phyloP scores from a whole-genome alignment of 306 rosid genomes.

The Carpinus viminea region DNA sequence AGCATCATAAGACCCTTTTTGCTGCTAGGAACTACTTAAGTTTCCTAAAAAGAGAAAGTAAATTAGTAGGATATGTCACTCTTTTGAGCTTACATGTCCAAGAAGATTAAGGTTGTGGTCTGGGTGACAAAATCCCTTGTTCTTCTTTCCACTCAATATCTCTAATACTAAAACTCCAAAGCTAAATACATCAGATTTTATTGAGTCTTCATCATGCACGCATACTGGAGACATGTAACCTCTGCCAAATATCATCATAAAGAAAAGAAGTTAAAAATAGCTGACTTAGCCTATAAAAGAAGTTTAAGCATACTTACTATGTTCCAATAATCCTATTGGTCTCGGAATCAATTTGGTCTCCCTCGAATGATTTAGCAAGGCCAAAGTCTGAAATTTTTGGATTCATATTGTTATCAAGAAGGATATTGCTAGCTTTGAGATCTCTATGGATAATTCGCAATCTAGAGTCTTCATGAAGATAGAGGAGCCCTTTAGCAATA shows the following conservation, averaged over 20 bases:
- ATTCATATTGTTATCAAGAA: constrained; percentile 50
- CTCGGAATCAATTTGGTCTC: constrained; percentile 41
- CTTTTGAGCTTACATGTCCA: constrained; percentile 39
- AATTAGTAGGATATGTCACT: not conserved
- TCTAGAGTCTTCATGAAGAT: constrained; percentile 37
- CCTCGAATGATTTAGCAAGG: constrained; percentile 48
- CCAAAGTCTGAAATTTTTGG: constrained; percentile 71
- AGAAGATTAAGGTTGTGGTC: constrained; percentile 41
- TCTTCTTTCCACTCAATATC: constrained; percentile 55
- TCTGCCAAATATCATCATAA: constrained; percentile 20
- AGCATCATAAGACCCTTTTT: not conserved
- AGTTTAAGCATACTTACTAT: constrained; percentile 33
- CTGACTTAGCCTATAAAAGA: not conserved
- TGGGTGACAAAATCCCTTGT: constrained; percentile 36
- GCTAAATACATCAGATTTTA: constrained; percentile 49
- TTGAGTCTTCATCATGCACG: constrained; percentile 35
- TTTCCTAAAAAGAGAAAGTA: not conserved
- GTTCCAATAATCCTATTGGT: constrained; percentile 54
- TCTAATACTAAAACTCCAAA: constrained; percentile 51
- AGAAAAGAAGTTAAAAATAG: not conserved
- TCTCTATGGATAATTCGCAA: constrained; percentile 43
- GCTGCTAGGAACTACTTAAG: not conserved
- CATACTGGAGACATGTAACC: constrained; percentile 56
- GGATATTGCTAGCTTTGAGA: constrained; percentile 53
- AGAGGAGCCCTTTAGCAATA: constrained; percentile 28